Conservation (phyloP, 2,329 filamentous ascomycete genomes). For the Zarea fungicola region DNA sequence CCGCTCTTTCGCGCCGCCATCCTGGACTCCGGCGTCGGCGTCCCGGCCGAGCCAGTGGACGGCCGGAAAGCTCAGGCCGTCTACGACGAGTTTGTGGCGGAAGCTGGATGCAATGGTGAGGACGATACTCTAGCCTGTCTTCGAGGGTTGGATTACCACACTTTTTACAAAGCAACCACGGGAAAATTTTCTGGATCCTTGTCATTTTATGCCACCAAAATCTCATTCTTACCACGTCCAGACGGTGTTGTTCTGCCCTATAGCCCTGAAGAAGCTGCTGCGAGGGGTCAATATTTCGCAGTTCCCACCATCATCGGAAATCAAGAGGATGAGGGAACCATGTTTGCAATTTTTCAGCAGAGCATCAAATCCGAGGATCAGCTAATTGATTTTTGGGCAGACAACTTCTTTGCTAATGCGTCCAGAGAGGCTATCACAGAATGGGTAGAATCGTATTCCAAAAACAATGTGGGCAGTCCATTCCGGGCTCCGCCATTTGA, state of each 20-base stretch:
- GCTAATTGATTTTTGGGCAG: conserved; percentile 56
- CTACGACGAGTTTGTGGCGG: conserved; percentile 47
- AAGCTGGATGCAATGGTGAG: conserved; percentile 44
- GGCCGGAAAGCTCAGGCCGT: conserved; percentile 48
- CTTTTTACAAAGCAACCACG: conserved; percentile 60
- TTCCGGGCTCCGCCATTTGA: conserved; percentile 63
- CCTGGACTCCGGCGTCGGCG: conserved; percentile 54
- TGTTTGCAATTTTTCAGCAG: conserved; percentile 64
- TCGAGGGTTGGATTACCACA: conserved; percentile 17
- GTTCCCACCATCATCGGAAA: conserved; percentile 58
- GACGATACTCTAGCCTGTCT: conserved; percentile 8
- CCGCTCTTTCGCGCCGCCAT: conserved; percentile 60
- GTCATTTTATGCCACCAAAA: conserved; percentile 60
- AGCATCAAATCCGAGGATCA: conserved; percentile 60
- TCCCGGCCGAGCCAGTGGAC: conserved; percentile 49
- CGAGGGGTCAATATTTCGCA: conserved; percentile 42
- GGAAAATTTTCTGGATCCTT: conserved; percentile 60
- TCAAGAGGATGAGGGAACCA: conserved; percentile 75
- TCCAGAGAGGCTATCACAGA: conserved; percentile 43
- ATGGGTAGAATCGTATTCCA: conserved; percentile 59
- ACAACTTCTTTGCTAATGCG: conserved; percentile 56
- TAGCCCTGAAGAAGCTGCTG: conserved; percentile 56
- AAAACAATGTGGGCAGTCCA: conserved; percentile 56
- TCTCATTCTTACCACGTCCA: conserved; percentile 70
- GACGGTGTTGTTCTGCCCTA: conserved; percentile 59